phyloP scores from a whole-genome alignment of 139 green algal genomes.

The Chlorella sp. region DNA sequence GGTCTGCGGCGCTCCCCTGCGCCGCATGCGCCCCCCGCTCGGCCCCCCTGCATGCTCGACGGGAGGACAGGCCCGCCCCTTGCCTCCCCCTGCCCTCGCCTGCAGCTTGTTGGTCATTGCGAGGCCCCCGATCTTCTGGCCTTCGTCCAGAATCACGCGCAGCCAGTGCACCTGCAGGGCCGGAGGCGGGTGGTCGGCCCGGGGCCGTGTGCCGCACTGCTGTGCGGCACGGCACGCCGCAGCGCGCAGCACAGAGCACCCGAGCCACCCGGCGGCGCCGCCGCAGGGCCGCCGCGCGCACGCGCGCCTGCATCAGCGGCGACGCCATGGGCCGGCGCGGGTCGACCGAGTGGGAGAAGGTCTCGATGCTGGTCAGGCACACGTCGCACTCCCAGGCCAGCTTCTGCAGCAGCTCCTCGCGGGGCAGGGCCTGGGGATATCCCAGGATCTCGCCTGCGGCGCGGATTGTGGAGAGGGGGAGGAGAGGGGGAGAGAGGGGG shows the following conservation, averaged over 20 bases:
- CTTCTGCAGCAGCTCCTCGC: no score
- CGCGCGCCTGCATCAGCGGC: slow-evolving; percentile 38
- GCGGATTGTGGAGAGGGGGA: neutral
- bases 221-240: neutral
- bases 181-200: neutral
- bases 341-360: slow-evolving; percentile 63
- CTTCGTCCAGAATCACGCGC: slow-evolving; percentile 93
- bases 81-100: no score
- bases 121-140: slow-evolving; percentile 81
- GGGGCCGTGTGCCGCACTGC: neutral
- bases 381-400: slow-evolving; percentile 87
- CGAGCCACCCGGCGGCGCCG: no score
- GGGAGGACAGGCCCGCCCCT: no score
- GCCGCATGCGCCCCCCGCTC: no score
- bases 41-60: no score
- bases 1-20: no score
- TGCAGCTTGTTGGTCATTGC: slow-evolving; percentile 85
- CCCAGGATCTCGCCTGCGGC: no score
- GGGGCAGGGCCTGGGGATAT: no score
- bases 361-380: slow-evolving; percentile 72
- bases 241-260: neutral
- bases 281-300: neutral
- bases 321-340: neutral
- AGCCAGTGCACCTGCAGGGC: slow-evolving; percentile 85
- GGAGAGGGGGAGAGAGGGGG: neutral